Percentiles rank a stretch among this genome's conserved stretches.
phyloP scores from a whole-genome alignment of 257 asterid genomes.

The Solanum boliviense region DNA sequence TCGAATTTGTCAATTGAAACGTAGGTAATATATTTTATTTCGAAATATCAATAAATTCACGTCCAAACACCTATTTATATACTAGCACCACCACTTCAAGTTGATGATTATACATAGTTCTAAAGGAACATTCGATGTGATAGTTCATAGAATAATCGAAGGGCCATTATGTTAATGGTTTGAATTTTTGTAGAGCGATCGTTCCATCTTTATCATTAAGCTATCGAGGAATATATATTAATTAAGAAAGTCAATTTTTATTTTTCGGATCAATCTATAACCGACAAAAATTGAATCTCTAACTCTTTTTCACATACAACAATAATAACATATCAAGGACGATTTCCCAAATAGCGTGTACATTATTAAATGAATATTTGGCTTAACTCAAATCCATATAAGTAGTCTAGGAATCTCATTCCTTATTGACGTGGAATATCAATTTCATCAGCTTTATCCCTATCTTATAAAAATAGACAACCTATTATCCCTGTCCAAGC shows the following conservation, averaged over 20 bases:
- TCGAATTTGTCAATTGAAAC: neutral
- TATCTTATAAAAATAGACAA: neutral
- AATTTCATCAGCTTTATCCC: neutral
- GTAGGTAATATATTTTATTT: neutral
- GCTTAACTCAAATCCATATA: neutral
- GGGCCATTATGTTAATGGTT: neutral
- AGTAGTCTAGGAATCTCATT: neutral
- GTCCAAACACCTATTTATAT: neutral
- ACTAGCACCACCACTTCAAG: neutral
- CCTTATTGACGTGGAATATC: neutral
- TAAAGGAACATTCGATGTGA: neutral
- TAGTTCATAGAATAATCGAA: neutral
- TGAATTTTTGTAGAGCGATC: neutral
- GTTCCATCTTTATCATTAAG: neutral
- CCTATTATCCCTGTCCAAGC: rapidly evolving
- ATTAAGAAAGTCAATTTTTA: neutral
- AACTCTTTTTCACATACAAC: neutral
- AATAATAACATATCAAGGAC: neutral
- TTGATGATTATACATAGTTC: neutral
- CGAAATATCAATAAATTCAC: neutral
- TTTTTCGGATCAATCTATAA: neutral
- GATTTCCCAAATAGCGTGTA: too few species aligned
- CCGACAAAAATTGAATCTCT: neutral
- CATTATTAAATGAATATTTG: neutral
- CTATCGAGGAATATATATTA: neutral